Evolutionary conservation across 257 asterid genomes (phyloP), one percentile per base, ranked within the genome.

Genomic region (Cinchona pubescens): DNA sequence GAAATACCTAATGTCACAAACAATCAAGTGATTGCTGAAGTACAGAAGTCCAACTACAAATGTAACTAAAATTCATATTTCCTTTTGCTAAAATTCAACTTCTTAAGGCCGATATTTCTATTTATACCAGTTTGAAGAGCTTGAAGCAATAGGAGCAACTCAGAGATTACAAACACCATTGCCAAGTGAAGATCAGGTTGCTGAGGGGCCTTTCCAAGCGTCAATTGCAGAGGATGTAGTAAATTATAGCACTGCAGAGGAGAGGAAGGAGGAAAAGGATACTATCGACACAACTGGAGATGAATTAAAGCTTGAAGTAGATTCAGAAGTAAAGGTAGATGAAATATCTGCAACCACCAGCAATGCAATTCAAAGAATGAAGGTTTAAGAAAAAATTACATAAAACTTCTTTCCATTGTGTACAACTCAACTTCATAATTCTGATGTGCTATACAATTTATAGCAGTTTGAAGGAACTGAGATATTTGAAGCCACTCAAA

Each of bases 271-370:
- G 55, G 73, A 23, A 63, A 73, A 78, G 67, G 67, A 70, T 29
- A 75, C 42, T 63, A 76, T 74, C 60, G 82, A 81, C 72, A 67
- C 59, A 75, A 67, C 74, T 3, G 71, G 77, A 61, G 68, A 56
- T 25, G 30, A 23, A 5, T 56, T 56, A 10, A 49, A 49, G 29
- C 30, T 15, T 2, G 29, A 49, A 49, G 25, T 18, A 49, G 58
- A 49, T 58, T 32, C 30, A 56, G 62, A 56, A 56, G 30, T 56
- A 25, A 56, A 56, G 62, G 62, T n/a, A n/a, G 30, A 56, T 56
- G 62, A 56, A 56, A 5, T 49, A 56, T 56, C 61, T 23, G 29
- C 15, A 2, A 56, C 14, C 14, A 23, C 62, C 23, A 23, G 30
- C 29, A 56, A 56, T 56, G 30, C 62, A 56, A 7, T 13, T 23